Evolutionary conservation across 228 moss, liverwort and hornwort genomes (phyloP).

Genomic region (Sphagnum fallax): DNA sequence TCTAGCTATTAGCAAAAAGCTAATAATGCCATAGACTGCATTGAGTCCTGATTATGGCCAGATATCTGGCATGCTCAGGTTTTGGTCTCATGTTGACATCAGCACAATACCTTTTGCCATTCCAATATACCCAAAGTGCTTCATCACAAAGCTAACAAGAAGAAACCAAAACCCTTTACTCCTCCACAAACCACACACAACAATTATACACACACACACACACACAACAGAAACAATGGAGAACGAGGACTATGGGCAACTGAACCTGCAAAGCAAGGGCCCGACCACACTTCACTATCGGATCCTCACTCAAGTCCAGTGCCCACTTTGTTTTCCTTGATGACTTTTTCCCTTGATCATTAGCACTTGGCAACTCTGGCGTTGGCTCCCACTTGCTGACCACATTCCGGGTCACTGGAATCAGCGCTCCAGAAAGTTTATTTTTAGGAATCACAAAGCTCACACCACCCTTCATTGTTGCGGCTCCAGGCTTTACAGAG

Average conservation of each 20-base stretch:
- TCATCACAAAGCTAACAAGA: too few species aligned
- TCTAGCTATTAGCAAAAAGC: too few species aligned
- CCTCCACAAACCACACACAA: too few species aligned
- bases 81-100: too few species aligned
- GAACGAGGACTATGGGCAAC: not conserved
- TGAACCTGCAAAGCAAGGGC: slow-evolving; percentile 82
- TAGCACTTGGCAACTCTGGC: slow-evolving; percentile 11
- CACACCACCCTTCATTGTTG: slow-evolving; percentile 25
- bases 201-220: not conserved
- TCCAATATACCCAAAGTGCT: too few species aligned
- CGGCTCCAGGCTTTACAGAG: slow-evolving; percentile 12
- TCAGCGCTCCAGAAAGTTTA: slow-evolving; percentile 54
- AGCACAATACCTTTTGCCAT: too few species aligned
- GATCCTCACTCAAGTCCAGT: slow-evolving; percentile 40
- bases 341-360: slow-evolving; percentile 7
- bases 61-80: too few species aligned
- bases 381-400: slow-evolving; percentile 17
- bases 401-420: slow-evolving; percentile 40
- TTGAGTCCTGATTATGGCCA: too few species aligned
- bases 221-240: not conserved
- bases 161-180: too few species aligned
- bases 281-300: slow-evolving; percentile 50
- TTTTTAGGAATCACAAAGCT: slow-evolving; percentile 76
- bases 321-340: slow-evolving; percentile 63
- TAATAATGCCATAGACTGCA: too few species aligned